These are phyloP conservation scores for Cladobotryum mycophilum DNA, from an alignment of 2,329 filamentous ascomycete species.

Conservation along the genomic window DNA sequence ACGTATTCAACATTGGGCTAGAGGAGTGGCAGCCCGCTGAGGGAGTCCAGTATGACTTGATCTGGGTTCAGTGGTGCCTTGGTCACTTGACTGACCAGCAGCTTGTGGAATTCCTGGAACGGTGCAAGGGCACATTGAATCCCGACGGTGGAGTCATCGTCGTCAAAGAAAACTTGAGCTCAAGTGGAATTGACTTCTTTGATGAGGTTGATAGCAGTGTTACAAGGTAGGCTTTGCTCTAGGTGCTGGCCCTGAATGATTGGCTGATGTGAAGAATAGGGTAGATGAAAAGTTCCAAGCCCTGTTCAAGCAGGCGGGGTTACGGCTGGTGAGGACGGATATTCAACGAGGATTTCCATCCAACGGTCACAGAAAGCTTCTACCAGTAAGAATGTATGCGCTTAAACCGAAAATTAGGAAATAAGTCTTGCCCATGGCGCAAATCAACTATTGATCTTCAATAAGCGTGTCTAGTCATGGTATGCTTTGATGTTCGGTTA, in stretches of 20 bases:
- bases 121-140: constrained; percentile 43
- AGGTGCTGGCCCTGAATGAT: neutral
- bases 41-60: constrained; percentile 60
- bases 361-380: constrained; percentile 44
- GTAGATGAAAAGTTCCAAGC: constrained; percentile 60
- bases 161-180: constrained; percentile 62
- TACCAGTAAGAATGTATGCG: constrained; percentile 74
- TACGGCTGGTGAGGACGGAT: constrained; percentile 64
- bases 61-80: constrained; percentile 90
- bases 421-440: too few species aligned
- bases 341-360: constrained; percentile 64
- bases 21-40: constrained; percentile 58
- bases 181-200: constrained; percentile 57
- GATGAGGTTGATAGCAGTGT: constrained; percentile 72
- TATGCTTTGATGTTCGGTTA: too few species aligned
- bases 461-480: too few species aligned
- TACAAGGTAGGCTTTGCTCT: constrained; percentile 47
- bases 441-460: too few species aligned
- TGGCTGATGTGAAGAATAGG: neutral
- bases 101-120: constrained; percentile 58
- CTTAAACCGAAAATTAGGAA: constrained; percentile 34
- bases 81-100: constrained; percentile 74
- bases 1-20: constrained; percentile 65
- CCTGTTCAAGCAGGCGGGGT: constrained; percentile 63
- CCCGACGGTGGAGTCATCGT: constrained; percentile 29